A percentile compares a stretch with the other conserved stretches of the same genome.
phyloP scores from a whole-genome alignment of 805 yeast species.

The Candida gorgasii region DNA sequence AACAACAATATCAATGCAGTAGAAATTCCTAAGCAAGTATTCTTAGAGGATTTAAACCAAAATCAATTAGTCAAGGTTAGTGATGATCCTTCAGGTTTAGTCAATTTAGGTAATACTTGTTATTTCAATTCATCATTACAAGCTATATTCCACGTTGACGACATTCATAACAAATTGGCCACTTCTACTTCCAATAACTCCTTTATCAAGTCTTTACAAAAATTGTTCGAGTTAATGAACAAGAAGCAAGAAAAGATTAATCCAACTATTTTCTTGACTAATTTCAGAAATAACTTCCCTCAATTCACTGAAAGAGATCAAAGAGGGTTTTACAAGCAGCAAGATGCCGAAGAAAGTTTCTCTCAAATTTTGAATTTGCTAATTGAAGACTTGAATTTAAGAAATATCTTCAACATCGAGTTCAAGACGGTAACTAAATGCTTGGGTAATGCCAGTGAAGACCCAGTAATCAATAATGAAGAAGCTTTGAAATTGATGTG shows the following conservation, averaged over 20 bases:
- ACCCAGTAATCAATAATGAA: slow-evolving; percentile 22
- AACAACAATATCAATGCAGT: slow-evolving; percentile 57
- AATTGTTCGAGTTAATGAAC: slow-evolving; percentile 46
- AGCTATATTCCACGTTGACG: slow-evolving; percentile 49
- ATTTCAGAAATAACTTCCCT: slow-evolving; percentile 70
- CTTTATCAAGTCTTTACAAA: slow-evolving; percentile 38
- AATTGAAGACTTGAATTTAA: slow-evolving; percentile 48
- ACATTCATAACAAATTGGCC: slow-evolving; percentile 29
- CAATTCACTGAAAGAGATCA: slow-evolving; percentile 83
- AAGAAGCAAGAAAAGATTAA: slow-evolving; percentile 51
- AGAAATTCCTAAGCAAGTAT: slow-evolving; percentile 56
- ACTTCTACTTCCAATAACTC: slow-evolving; percentile 15
- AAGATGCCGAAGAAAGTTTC: slow-evolving; percentile 96
- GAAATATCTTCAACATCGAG: slow-evolving; percentile 61
- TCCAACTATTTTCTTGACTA: slow-evolving; percentile 67
- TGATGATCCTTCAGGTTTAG: slow-evolving; percentile 63
- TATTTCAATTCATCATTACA: slow-evolving; percentile 73
- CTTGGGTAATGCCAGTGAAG: slow-evolving; percentile 40
- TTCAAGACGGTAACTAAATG: slow-evolving; percentile 67
- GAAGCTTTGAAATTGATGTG: slow-evolving; percentile 80
- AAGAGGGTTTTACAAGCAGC: slow-evolving; percentile 81
- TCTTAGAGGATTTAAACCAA: slow-evolving; percentile 67
- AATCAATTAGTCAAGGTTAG: slow-evolving; percentile 38
- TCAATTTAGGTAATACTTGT: slow-evolving; percentile 76
- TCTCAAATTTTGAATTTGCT: slow-evolving; percentile 69